Evolutionary conservation across 352 stramenopile species (phyloP).

Genomic region (Nothophytophthora sp.): DNA sequence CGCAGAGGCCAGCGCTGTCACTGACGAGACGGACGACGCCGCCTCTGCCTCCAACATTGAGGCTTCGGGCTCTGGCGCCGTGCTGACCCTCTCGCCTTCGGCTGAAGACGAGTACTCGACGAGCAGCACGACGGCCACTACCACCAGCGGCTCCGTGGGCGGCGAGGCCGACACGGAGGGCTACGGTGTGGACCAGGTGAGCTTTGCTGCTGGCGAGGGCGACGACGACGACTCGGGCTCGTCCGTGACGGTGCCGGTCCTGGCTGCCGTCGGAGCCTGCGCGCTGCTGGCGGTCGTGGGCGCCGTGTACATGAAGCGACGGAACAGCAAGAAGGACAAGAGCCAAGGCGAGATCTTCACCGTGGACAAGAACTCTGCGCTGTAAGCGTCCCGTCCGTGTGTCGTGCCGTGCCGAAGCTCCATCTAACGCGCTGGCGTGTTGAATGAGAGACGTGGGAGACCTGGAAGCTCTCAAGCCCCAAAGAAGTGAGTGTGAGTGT

Average conservation of each 20-base stretch:
- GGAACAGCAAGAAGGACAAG: conserved; percentile 48
- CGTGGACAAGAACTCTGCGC: conserved; percentile 72
- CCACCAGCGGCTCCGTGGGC: conserved; percentile 5
- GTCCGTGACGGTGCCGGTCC: conserved; percentile 16
- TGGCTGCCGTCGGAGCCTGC: conserved; percentile 35
- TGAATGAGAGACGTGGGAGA: conserved; percentile 35
- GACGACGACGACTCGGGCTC: not conserved
- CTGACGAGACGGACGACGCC: not conserved
- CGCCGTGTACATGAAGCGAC: conserved; percentile 67
- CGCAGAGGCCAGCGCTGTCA: not conserved
- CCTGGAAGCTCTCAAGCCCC: conserved; percentile 21
- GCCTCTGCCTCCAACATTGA: conserved; percentile 4
- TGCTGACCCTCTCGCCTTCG: conserved; percentile 40
- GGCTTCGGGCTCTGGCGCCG: conserved; percentile 12
- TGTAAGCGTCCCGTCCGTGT: conserved; percentile 47
- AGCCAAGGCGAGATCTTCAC: conserved; percentile 73
- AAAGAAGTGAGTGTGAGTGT: conserved; percentile 35
- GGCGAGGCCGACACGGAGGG: conserved; percentile 16
- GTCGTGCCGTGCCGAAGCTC: conserved; percentile 21
- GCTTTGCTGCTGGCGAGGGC: conserved; percentile 36
- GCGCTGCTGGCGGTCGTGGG: conserved; percentile 51
- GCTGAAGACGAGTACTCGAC: conserved; percentile 18
- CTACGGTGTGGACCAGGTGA: conserved; percentile 37
- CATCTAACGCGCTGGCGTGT: conserved; percentile 34
- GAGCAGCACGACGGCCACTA: conserved; percentile 32